These are phyloP conservation scores for Trichophyton equinum DNA, from an alignment of 2,329 filamentous ascomycete species.

Conservation along the genomic window DNA sequence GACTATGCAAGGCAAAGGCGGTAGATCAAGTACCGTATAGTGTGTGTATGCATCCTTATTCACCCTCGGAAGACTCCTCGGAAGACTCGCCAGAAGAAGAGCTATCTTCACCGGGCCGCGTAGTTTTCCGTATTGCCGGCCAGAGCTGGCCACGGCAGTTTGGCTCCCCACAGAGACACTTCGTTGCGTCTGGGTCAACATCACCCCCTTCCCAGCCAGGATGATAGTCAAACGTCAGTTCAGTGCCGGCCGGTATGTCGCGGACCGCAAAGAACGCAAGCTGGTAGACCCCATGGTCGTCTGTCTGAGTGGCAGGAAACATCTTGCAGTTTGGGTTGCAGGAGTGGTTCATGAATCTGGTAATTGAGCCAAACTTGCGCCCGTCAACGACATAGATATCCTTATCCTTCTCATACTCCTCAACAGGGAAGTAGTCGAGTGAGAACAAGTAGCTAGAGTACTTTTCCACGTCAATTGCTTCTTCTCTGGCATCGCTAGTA, in stretches of 20 bases:
- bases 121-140: slow-evolving; percentile 14
- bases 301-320: slow-evolving; percentile 30
- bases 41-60: not conserved
- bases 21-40: not conserved
- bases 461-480: slow-evolving; percentile 16
- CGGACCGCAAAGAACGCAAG: slow-evolving; percentile 36
- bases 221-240: slow-evolving; percentile 39
- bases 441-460: slow-evolving; percentile 32
- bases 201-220: slow-evolving; percentile 13
- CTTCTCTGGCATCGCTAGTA: slow-evolving; percentile 29
- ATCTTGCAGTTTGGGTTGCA: slow-evolving; percentile 37
- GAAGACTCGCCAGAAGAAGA: not conserved
- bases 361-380: slow-evolving; percentile 29
- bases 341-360: slow-evolving; percentile 38
- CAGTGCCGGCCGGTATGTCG: slow-evolving; percentile 30
- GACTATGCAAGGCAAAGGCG: too few species aligned
- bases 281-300: slow-evolving; percentile 32
- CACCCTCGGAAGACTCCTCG: not conserved
- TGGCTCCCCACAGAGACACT: slow-evolving; percentile 33
- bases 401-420: slow-evolving; percentile 15
- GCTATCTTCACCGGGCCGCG: not conserved
- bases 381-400: slow-evolving; percentile 33
- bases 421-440: slow-evolving; percentile 22
- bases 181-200: slow-evolving; percentile 27
- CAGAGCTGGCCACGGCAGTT: slow-evolving; percentile 36